Evolutionary conservation across 306 rosid genomes (phyloP), one percentile per base, ranked within the genome.

Genomic region (Lathyrus oleraceus): DNA sequence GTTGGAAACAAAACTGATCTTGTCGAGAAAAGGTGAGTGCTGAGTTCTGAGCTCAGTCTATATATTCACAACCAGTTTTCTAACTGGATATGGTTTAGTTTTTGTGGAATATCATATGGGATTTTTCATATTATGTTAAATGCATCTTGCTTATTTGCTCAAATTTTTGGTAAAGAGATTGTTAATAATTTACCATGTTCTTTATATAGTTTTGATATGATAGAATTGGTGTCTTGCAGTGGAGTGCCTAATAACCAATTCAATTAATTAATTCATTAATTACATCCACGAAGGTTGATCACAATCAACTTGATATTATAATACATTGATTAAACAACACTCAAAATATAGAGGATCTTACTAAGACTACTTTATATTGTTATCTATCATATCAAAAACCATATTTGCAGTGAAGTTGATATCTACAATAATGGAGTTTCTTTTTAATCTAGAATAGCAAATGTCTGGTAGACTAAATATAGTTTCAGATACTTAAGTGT

Each of bases 1-100:
- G 98, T 93, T 17, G 98, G 98, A 68, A 90, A 93, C 96, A 90
- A 93, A 85, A 93, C 97, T 17, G 98, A 94, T 87, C 98, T 94
- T 66, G 97, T 94, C 39, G 98, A 94, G 27, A 94, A 94, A 82
- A 88, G 98, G 98, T 85, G 74, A 82, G 91, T 60, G 66, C 32
- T 32, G 38, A 30, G 5, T 40, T 38, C 71, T 7, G 10, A 40
- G 45, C 48, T 48, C 40, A n/a, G 25, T 52, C 36, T 19, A 39
- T 39, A 8, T 61, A 30, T 36, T 28, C 52, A 12, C 35, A n/a
- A 28, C 10, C 32, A 32, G 61, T 59, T 58, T 57, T 14, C 39
- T 16, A n/a, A 76, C 25, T 6, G 53, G n/a, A 61, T 44, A 44
- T 39, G 47, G 51, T 56, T 39, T 47, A 45, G 49, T 72, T 56